Evolutionary conservation across 441 rosid genomes (phyloP).

Genomic region (Croton laevigatus): DNA sequence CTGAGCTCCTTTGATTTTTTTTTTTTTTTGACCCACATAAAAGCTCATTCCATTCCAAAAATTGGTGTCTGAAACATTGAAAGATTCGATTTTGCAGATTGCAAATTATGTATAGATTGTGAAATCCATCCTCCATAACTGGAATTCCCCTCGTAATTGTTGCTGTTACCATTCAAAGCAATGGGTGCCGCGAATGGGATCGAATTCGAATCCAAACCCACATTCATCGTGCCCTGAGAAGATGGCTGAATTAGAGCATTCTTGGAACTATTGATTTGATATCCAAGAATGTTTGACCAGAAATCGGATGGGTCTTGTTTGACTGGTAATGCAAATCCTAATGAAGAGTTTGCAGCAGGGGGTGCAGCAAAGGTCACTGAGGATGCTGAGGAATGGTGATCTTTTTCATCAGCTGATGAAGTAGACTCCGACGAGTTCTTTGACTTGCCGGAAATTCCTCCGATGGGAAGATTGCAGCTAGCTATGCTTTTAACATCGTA

Average conservation of each 20-base stretch:
- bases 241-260: conserved; percentile 18
- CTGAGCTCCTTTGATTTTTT: conserved; percentile 31
- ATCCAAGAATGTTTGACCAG: conserved; percentile 59
- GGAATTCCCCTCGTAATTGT: conserved; percentile 39
- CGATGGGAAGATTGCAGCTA: conserved; percentile 71
- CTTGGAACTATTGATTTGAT: conserved; percentile 18
- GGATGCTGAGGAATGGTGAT: conserved; percentile 50
- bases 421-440: conserved; percentile 38
- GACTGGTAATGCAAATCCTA: conserved; percentile 54
- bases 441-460: conserved; percentile 51
- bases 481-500: conserved; percentile 83
- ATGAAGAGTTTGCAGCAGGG: conserved; percentile 31
- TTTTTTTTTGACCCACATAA: conserved; percentile 24
- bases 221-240: not conserved
- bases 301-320: conserved; percentile 59
- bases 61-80: conserved; percentile 81
- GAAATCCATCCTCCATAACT: conserved; percentile 49
- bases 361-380: conserved; percentile 46
- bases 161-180: conserved; percentile 26
- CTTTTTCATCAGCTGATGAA: conserved; percentile 40
- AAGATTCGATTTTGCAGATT: conserved; percentile 58
- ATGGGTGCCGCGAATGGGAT: conserved; percentile 46
- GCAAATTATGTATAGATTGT: conserved; percentile 46
- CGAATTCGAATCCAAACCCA: conserved; percentile 26
- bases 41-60: conserved; percentile 81